A percentile compares a stretch with the other conserved stretches of the same genome.
Conservation (phyloP, 2,329 filamentous ascomycete genomes). For the Neonectria ditissima region DNA sequence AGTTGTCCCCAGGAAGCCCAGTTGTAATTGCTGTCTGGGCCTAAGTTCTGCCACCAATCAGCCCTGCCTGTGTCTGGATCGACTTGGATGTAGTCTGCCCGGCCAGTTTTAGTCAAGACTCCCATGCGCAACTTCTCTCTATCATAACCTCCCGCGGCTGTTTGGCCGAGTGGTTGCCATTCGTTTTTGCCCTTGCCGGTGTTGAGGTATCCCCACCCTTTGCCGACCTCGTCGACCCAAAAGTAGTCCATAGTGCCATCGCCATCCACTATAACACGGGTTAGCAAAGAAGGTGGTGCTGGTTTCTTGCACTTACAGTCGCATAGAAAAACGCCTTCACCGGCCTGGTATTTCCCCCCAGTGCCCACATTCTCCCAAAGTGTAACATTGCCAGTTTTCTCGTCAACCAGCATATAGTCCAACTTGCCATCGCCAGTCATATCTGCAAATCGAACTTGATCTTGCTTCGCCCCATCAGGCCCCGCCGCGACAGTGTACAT, state of each 20-base stretch:
- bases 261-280: neutral
- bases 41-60: conserved; percentile 3
- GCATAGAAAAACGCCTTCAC: conserved; percentile 14
- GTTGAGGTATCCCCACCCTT: neutral
- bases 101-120: neutral
- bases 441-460: conserved; percentile 23
- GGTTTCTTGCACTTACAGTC: conserved; percentile 16
- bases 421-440: conserved; percentile 27
- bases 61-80: neutral
- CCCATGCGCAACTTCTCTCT: neutral
- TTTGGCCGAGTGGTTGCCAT: neutral
- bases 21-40: neutral
- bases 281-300: too few relatives aligned
- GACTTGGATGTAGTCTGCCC: neutral
- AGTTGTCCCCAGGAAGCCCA: neutral
- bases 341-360: neutral
- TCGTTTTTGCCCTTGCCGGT: neutral
- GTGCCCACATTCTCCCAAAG: conserved; percentile 11
- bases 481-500: neutral
- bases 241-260: neutral
- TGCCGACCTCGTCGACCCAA: neutral
- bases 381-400: neutral
- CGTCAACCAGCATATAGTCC: conserved; percentile 16
- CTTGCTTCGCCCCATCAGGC: conserved; percentile 17
- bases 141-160: neutral